Evolutionary conservation across 176 grass and related monocot species (phyloP).

Genomic region (Aegilops tauschii): DNA sequence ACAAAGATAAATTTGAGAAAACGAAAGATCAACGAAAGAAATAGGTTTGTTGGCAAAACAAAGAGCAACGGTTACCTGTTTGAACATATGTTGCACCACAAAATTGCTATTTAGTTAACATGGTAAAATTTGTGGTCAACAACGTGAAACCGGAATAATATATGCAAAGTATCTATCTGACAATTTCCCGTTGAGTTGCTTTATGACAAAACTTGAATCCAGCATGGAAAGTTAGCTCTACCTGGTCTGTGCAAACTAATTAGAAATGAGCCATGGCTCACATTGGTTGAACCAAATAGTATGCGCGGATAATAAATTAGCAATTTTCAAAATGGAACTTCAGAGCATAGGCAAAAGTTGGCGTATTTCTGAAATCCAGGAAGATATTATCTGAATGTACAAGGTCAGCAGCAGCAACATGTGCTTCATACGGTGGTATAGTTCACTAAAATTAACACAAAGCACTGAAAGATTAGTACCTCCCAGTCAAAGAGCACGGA

Average conservation of each 20-base stretch:
- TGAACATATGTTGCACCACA: background rate
- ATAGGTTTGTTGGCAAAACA: background rate
- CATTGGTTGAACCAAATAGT: background rate
- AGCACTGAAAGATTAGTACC: constrained; percentile 24
- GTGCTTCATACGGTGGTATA: background rate
- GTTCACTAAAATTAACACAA: background rate
- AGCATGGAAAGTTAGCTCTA: background rate
- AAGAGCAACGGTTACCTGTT: background rate
- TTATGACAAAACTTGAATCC: background rate
- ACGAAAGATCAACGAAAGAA: background rate
- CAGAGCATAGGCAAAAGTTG: constrained; percentile 5
- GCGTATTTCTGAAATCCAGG: background rate
- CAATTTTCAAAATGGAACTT: background rate
- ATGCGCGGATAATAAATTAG: background rate
- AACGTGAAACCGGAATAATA: background rate
- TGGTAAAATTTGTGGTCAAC: background rate
- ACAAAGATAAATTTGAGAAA: background rate
- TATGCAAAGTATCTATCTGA: background rate
- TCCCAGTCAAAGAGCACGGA: constrained; percentile 76
- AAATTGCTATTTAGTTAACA: background rate
- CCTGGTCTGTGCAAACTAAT: background rate
- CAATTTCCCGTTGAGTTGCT: background rate
- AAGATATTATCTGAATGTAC: constrained; percentile 10
- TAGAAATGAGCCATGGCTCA: background rate
- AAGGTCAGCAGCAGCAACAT: constrained; percentile 1